Evolutionary conservation across 2,329 filamentous ascomycete species (phyloP).

Genomic region (Fusarium abutilonis): DNA sequence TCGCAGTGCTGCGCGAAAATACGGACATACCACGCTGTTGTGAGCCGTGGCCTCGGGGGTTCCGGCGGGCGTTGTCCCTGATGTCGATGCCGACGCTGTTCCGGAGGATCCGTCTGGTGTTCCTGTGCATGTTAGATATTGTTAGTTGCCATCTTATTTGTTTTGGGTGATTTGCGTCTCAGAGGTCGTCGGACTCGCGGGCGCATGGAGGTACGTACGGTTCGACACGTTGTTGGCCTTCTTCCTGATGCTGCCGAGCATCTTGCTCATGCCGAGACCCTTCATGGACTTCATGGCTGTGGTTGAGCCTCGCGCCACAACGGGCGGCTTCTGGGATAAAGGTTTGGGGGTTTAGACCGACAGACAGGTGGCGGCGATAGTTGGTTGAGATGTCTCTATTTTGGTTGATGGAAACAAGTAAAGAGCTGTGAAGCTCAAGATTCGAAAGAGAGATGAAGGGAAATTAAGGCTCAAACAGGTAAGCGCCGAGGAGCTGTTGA

Average conservation of each 20-base stretch:
- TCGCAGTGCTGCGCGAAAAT: conserved; percentile 13
- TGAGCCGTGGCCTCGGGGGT: conserved; percentile 74
- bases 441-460: conserved; percentile 14
- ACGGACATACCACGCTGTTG: conserved; percentile 68
- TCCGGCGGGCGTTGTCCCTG: conserved; percentile 55
- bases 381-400: neutral
- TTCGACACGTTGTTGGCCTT: conserved; percentile 50
- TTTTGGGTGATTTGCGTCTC: conserved; percentile 8
- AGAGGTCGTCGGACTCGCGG: conserved; percentile 1
- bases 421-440: conserved; percentile 4
- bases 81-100: conserved; percentile 48
- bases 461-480: conserved; percentile 29
- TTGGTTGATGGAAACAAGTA: neutral
- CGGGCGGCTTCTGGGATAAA: conserved; percentile 21
- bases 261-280: conserved; percentile 64
- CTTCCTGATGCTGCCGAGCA: conserved; percentile 65
- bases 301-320: conserved; percentile 40
- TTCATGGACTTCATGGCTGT: conserved; percentile 59
- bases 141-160: conserved; percentile 1
- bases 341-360: conserved; percentile 13
- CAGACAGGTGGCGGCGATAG: conserved; percentile 17
- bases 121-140: conserved; percentile 19
- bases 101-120: conserved; percentile 37
- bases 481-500: conserved; percentile 25
- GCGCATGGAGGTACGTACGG: conserved; percentile 32